Conservation (phyloP, 768 basidiomycete genomes). For the Trametes gibbosa region DNA sequence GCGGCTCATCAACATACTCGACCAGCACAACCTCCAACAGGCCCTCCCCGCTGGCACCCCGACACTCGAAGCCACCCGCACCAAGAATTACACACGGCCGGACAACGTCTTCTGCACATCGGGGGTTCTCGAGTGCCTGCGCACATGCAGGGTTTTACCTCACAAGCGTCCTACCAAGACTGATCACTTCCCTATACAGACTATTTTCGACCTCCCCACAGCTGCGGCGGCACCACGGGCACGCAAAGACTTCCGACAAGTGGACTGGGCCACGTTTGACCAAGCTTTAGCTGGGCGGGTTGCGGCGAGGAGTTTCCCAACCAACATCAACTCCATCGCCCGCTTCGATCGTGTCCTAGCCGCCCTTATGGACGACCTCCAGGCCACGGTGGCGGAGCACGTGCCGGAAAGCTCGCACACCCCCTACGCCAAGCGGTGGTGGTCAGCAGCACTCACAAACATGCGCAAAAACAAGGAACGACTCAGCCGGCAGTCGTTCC, state of each 20-base stretch:
- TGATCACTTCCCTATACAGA: constrained; percentile 33
- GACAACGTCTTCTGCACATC: constrained; percentile 43
- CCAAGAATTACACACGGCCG: constrained; percentile 36
- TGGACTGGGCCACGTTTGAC: constrained; percentile 33
- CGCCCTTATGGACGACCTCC: constrained; percentile 17
- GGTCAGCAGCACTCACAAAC: constrained; percentile 28
- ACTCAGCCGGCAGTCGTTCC: constrained; percentile 11
- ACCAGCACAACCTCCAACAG: constrained; percentile 32
- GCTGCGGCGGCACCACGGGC: background rate
- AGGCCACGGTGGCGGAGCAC: constrained; percentile 13
- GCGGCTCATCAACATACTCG: constrained; percentile 29
- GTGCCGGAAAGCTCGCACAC: constrained; percentile 22
- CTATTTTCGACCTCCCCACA: constrained; percentile 25
- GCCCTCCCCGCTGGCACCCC: constrained; percentile 33
- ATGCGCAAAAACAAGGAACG: constrained; percentile 18
- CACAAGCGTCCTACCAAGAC: constrained; percentile 1
- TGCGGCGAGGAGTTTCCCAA: background rate
- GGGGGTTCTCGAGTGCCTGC: constrained; percentile 18
- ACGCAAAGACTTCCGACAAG: constrained; percentile 27
- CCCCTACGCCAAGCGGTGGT: constrained; percentile 35
- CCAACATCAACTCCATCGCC: background rate
- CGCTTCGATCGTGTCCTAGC: constrained; percentile 11
- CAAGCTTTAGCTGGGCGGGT: constrained; percentile 13
- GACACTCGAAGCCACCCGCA: constrained; percentile 30
- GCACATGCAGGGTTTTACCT: constrained; percentile 29